phyloP scores from a whole-genome alignment of 1,284 basidiomycete species.

The Cutaneotrichosporon sp. region DNA sequence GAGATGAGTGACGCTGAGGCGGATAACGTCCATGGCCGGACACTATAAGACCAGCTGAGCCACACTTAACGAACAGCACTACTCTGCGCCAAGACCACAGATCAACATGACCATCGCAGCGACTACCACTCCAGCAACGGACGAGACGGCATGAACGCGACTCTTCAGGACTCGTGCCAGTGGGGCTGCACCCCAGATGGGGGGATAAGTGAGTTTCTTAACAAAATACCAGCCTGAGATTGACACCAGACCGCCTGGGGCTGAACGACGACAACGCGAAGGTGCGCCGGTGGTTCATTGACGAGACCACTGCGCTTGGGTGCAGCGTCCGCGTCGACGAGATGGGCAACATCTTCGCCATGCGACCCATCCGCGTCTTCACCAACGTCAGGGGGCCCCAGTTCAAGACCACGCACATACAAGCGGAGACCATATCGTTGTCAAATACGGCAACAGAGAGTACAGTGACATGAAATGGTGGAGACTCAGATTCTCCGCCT shows the following conservation, averaged over 20 bases:
- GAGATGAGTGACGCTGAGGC: too few species aligned
- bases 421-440: too few species aligned
- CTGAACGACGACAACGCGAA: conserved; percentile 34
- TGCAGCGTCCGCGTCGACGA: conserved; percentile 29
- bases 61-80: too few species aligned
- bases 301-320: conserved; percentile 29
- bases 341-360: conserved; percentile 44
- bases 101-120: not conserved
- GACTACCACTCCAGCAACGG: conserved; percentile 2
- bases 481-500: too few species aligned
- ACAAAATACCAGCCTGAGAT: not conserved
- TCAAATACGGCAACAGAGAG: too few species aligned
- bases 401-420: too few species aligned
- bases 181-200: conserved; percentile 23
- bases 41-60: too few species aligned
- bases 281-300: conserved; percentile 35
- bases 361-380: conserved; percentile 26
- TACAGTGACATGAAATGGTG: too few species aligned
- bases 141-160: conserved; percentile 31
- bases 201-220: conserved; percentile 3
- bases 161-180: conserved; percentile 36
- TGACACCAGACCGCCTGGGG: conserved; percentile 19
- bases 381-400: too few species aligned
- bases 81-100: too few species aligned
- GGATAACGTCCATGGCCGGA: too few species aligned